Conservation (phyloP, 352 stramenopile genomes). For the Thalassiosira livingstoniorum region DNA sequence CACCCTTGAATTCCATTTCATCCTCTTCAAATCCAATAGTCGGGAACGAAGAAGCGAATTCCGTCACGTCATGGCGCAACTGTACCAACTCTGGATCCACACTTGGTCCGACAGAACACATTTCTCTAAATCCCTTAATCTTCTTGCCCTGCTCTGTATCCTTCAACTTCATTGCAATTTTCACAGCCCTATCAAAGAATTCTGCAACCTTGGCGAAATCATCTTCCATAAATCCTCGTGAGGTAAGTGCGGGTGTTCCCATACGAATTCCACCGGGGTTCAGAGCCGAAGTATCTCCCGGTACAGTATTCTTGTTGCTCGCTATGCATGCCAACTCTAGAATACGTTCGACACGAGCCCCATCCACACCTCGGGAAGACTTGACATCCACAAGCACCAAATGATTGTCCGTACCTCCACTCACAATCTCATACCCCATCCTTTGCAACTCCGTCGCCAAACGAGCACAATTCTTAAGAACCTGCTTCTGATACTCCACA, state of each 20-base stretch:
- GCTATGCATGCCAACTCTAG: slow-evolving; percentile 97
- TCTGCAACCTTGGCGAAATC: slow-evolving; percentile 94
- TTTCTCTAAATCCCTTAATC: slow-evolving; percentile 93
- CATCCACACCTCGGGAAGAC: slow-evolving; percentile 91
- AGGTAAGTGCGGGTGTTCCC: slow-evolving; percentile 94
- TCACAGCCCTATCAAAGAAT: slow-evolving; percentile 95
- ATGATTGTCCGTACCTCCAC: slow-evolving; percentile 99
- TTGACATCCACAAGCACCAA: slow-evolving; percentile 97
- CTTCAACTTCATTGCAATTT: slow-evolving; percentile 92
- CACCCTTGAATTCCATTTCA: slow-evolving; percentile 85
- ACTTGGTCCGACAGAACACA: slow-evolving; percentile 85
- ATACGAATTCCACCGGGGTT: slow-evolving; percentile 97
- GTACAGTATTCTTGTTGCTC: slow-evolving; percentile 99
- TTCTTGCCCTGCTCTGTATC: slow-evolving; percentile 91
- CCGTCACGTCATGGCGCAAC: slow-evolving; percentile 90
- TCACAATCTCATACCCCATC: slow-evolving; percentile 95
- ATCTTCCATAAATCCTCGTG: slow-evolving; percentile 94
- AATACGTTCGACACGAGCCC: slow-evolving; percentile 94
- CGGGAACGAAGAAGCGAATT: slow-evolving; percentile 95
- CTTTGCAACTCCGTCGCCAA: slow-evolving; percentile 90
- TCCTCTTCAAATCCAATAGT: slow-evolving; percentile 95
- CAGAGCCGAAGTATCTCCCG: slow-evolving; percentile 96
- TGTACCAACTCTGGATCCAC: slow-evolving; percentile 86
- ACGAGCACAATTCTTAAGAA: slow-evolving; percentile 86
- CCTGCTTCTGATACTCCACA: slow-evolving; percentile 97